Base-by-base conservation (phyloP, 1,284 basidiomycete species). In the Ustilago esculenta region DNA sequence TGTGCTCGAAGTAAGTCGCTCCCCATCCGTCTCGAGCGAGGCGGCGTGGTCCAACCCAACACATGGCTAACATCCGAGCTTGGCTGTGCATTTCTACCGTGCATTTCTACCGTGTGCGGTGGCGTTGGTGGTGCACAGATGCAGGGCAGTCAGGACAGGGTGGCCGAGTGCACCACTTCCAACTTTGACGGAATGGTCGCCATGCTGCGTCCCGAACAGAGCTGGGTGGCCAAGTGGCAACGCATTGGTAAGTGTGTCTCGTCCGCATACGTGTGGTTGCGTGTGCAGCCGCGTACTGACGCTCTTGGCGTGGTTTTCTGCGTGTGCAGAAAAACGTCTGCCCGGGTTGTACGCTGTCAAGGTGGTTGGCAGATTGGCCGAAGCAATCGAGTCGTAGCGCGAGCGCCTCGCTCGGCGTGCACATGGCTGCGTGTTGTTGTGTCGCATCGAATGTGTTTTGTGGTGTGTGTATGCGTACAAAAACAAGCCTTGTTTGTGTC, bases 181-280 rank as follows among this genome's bases (percentile, higher is more conserved):
- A 90, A 92, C 70, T 98, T 91, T 77, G 95, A 98, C 77, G 96
- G 96, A 17, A 87, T 93, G 45, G 92, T 98, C 73, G 89, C 93
- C 5, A 88, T 94, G 68, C 88, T 94, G 52, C 88, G 92, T 75
- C 91, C 94, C 1, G 90, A 92, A 74, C 87, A 88, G 61, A 94
- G 92, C 83, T 98, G 95, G 95, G 94, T 98, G 10, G 92, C 92
- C 7, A 73, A 74, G 48, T 79, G 72, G 76, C 72, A 75, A 34
- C 60, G 70, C 0, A 67, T 80, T 18, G 64, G 72, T 78, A 55
- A 54, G 69, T 72, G n/a, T 15, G 3, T 5, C 4, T 1, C 23
- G 1, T 2, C n/a, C 27, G 6, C 27, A 32, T 32, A 9, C 9
- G 8, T 32, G 15, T 32, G 30, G 30, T 32, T 32, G 30, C 30